Conservation (phyloP, 129 eudicot genomes). For the Smallanthus sonchifolius region DNA sequence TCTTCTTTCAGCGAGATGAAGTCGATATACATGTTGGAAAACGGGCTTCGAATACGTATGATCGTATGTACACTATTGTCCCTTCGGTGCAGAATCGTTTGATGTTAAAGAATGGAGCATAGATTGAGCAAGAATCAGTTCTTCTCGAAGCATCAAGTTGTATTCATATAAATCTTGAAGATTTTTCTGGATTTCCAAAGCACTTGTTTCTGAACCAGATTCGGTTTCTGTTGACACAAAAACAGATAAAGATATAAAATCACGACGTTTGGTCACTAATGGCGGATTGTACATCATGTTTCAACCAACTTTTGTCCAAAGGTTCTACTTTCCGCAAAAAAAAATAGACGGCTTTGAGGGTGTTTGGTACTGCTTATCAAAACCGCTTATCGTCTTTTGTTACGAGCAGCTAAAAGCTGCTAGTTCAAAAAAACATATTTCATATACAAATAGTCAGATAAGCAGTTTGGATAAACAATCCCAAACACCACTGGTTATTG, state of each 20-base stretch:
- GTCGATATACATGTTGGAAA: background rate
- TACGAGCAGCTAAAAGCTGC: too few species aligned
- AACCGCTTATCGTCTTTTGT: background rate
- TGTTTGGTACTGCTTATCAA: background rate
- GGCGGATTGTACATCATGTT: background rate
- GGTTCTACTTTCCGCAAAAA: background rate
- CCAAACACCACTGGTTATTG: background rate
- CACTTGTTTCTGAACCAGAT: conserved; percentile 31
- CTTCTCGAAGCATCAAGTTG: conserved; percentile 58
- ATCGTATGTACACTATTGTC: background rate
- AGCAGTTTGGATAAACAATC: background rate
- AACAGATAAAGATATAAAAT: background rate
- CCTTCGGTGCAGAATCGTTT: conserved; percentile 13
- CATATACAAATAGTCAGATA: background rate
- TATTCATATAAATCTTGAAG: conserved; percentile 51
- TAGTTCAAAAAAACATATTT: background rate
- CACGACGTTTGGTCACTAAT: background rate
- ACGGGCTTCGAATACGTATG: background rate
- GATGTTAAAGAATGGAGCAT: conserved; percentile 47
- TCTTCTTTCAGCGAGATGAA: conserved; percentile 1
- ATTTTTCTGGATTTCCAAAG: conserved; percentile 47
- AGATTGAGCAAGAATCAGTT: conserved; percentile 49
- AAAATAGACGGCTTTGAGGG: background rate
- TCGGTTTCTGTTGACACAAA: conserved; percentile 32
- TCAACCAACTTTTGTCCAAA: background rate